A percentile compares a stretch with the other conserved stretches of the same genome.
Conservation (phyloP, 139 green algal genomes). For the Gonium pectorale region DNA sequence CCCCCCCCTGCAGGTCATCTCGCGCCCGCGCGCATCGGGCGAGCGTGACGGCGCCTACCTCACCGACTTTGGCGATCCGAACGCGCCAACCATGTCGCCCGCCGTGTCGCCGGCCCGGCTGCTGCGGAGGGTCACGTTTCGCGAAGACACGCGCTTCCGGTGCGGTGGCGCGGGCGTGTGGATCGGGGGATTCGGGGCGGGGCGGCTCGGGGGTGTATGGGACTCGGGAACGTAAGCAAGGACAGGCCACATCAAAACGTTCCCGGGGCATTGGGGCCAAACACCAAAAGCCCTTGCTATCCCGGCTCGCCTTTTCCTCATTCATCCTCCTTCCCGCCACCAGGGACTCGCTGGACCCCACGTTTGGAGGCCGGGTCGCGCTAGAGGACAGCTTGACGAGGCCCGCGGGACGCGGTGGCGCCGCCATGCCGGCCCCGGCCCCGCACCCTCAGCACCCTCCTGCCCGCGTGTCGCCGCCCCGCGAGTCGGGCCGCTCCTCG, state of each 20-base stretch:
- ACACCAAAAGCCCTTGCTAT: too few relatives aligned
- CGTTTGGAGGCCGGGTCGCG: neutral
- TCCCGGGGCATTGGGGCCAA: too few relatives aligned
- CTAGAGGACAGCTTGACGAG: neutral
- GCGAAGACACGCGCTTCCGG: conserved; percentile 29
- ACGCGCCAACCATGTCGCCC: neutral
- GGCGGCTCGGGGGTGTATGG: too few relatives aligned
- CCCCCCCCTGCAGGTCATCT: conserved; percentile 5
- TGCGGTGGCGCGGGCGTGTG: neutral
- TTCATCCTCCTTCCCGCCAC: neutral
- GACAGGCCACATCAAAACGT: too few relatives aligned
- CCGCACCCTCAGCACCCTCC: neutral
- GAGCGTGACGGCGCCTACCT: conserved; percentile 24
- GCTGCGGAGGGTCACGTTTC: conserved; percentile 29
- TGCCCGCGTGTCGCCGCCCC: neutral
- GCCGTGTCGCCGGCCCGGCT: neutral
- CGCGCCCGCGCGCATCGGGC: neutral
- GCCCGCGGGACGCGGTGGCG: neutral
- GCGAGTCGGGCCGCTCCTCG: neutral
- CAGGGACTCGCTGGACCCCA: conserved; percentile 23
- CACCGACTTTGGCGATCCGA: conserved; percentile 22
- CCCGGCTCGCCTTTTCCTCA: too few relatives aligned
- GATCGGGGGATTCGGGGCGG: too few relatives aligned
- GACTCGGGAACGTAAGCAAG: too few relatives aligned
- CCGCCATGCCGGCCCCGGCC: neutral